Evolutionary conservation across 1,284 basidiomycete genomes (phyloP), one percentile per base, ranked within the genome.

Genomic region (Tilletia walkeri): DNA sequence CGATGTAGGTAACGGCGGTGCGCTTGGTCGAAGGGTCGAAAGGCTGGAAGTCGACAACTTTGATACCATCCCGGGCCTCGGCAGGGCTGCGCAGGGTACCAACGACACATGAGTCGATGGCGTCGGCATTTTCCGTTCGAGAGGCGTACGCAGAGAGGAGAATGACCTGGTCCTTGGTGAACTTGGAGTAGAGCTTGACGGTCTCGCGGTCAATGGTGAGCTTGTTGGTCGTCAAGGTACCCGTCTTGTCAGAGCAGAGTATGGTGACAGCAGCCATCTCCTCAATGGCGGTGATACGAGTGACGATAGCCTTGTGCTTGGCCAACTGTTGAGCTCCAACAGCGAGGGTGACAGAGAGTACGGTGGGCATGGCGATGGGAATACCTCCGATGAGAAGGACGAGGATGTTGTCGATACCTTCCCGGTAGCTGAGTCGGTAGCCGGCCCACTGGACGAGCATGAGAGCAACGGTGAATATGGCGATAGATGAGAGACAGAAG

Each of bases 11-110:
- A 84, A 96, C 95, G 87, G 97, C 94, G 73, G 95, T 98, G 84
- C 95, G 93, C 89, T 98, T 98, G 89, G 95, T 94, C 80, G 95
- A 93, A 71, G 95, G 95, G 89, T 98, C 95, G 89, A 98, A 98
- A 24, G 95, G 94, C 88, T 95, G 97, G 89, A 99, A 99, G 86
- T 98, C 94, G 83, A 97, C 88, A 70, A 97, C 89, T 85, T 92
- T 94, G 87, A 98, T 96, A 68, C 94, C 95, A 71, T 88, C 88
- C 78, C 94, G 94, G 73, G 95, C 94, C 75, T 88, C 88, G 56
- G 85, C 65, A 5, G 89, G 81, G 84, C 79, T 72, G 69, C 90
- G 89, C 70, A 95, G 87, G 70, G 93, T 91, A 72, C 88, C 86
- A 69, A 95, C 91, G 76, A 96, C 92, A 78, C 92, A 94, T 47